Evolutionary conservation across 208 protist species (phyloP), one percentile per base, ranked within the genome.

Genomic region (Leishmania martiniquensis): DNA sequence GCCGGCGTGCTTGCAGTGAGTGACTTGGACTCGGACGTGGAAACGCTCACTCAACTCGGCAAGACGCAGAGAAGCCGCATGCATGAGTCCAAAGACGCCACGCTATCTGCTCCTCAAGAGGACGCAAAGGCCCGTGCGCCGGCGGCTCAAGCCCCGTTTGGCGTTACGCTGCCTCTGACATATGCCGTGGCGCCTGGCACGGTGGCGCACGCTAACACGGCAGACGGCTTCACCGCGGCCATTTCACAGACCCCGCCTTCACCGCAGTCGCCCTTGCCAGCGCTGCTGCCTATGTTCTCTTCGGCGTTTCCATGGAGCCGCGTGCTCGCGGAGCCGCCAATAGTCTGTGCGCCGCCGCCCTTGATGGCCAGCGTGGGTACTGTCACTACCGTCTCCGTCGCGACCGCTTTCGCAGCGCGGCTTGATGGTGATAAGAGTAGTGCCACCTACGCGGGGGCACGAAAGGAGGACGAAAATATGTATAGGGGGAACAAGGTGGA

Each of bases 221-320:
- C 49, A 2, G 69, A 49, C 12, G 69, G 68, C 29, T 59, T 68
- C 62, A 52, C 68, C 13, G 75, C 52, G 10, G 54, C 70, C 25
- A 60, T 70, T n/a, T 20, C 67, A 7, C 60, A 47, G 6, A 49
- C 73, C n/a, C 32, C 75, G 12, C 42, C 39, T 5, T 7, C 62
- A 5, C 74, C 75, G 34, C 80, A 32, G 29, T 13, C 51, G 7
- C 4, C 57, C 29, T 63, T 59, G 44, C 25, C 54, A 54, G 34
- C 34, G 60, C 79, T 29, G 54, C 70, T 84, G 70, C 80, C 80
- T 0, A 25, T 34, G 62, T 84, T 84, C 65, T 51, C 68, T 22
- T 76, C 80, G 12, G 42, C 57, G 32, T 84, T 84, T 42, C 80
- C 80, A 47, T 84, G 80, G 80, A 84, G 72, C 59, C 51, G 39